Base-by-base conservation (phyloP, 805 yeast species). In the Kregervanrija delftensis region DNA sequence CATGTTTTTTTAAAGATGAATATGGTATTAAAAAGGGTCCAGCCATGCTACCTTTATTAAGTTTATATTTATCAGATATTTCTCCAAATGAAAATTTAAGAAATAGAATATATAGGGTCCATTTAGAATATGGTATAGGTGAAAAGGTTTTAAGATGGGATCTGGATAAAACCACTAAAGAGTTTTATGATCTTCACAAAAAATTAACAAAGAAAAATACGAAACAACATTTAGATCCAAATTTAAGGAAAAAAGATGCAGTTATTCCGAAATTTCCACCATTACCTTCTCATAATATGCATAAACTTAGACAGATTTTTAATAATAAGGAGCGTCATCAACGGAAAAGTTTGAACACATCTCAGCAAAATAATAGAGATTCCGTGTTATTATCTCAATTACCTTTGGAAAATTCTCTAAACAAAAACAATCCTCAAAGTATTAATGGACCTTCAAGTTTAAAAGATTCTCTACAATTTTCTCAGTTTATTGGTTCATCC, bases 61-160 rank as follows among this genome's bases (percentile, higher is more conserved):
- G 87, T 5, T 69, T 89, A 36, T 72, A 74, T 37, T 71, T 93
- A 4, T 63, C 74, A 36, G 81, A 79, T 50, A 61, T 71, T 9
- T 68, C 80, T 1, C 60, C 63, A 45, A 68, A 54, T 42, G 62
- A 63, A 3, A 49, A 57, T 40, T 63, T 14, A 8, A 71, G 68
- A 47, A 72, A 69, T 43, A 54, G 65, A 45, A 74, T 70, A 43
- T 84, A 76, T 53, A 70, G 76, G 47, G 67, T 93, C n/a, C 86
- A 83, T 40, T 68, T 93, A 38, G 96, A 90, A 58, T 93, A 93
- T 58, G 99, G 98, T 6, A 77, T 89, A 31, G 96, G 96, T 2
- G 76, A 79, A 5, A 77, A 81, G 45, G 66, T 89, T 43, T 67
- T 89, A 54, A 77, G 77, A 53, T 93, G 99, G 99, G 69, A 82